Evolutionary conservation across 257 asterid species (phyloP).

Genomic region (Solanum chmielewskii): DNA sequence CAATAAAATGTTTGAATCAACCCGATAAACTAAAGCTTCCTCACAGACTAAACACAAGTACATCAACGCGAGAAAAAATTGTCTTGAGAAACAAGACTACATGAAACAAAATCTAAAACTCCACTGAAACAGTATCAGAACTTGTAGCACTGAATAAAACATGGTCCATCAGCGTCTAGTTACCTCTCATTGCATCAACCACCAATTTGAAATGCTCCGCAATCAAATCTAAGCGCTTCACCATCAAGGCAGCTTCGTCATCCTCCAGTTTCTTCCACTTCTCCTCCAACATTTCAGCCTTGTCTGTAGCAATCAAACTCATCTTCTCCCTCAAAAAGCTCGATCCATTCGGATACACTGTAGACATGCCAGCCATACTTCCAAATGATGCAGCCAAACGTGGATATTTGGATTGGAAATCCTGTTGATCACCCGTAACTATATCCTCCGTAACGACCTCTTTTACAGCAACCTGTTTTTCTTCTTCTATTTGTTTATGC

Average conservation of each 20-base stretch:
- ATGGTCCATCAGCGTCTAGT: not conserved
- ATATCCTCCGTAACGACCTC: not conserved
- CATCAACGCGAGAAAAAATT: not conserved
- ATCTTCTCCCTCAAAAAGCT: conserved; percentile 17
- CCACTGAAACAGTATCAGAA: not conserved
- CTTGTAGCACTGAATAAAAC: not conserved
- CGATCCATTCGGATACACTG: not conserved
- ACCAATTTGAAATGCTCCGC: conserved; percentile 25
- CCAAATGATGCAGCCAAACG: conserved; percentile 17
- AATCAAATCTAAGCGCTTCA: conserved; percentile 26
- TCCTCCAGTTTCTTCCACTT: conserved; percentile 46
- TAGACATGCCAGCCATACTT: not conserved
- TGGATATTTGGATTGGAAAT: conserved; percentile 26
- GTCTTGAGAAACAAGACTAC: not conserved
- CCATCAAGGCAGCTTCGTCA: conserved; percentile 25
- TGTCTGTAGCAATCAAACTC: conserved; percentile 21
- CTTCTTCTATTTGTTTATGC: not conserved
- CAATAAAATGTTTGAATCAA: not conserved
- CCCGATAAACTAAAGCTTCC: not conserved
- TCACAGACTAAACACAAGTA: not conserved
- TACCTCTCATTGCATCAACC: conserved; percentile 8
- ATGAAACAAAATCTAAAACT: not conserved
- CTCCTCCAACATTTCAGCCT: conserved; percentile 42
- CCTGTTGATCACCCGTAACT: not conserved
- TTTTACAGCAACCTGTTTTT: not conserved